phyloP scores from a whole-genome alignment of 2,329 filamentous ascomycete species.

The Scedosporium minutisporum region DNA sequence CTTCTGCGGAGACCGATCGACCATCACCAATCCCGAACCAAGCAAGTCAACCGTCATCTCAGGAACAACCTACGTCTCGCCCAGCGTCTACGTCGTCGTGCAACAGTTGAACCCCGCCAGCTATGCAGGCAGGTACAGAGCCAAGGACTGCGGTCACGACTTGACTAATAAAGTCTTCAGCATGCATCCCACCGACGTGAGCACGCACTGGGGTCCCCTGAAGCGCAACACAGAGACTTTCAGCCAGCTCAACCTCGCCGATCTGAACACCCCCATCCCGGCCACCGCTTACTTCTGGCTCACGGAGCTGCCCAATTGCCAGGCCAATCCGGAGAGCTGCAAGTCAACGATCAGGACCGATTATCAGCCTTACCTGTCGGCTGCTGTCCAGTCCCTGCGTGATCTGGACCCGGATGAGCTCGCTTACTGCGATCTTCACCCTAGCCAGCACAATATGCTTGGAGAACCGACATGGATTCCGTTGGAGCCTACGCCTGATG shows the following conservation, averaged over 20 bases:
- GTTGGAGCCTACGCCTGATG: slow-evolving; percentile 3
- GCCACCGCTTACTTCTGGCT: slow-evolving; percentile 2
- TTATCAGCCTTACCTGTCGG: background rate
- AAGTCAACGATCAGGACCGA: background rate
- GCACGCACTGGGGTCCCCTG: background rate
- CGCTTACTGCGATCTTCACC: slow-evolving; percentile 3
- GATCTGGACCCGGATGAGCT: slow-evolving; percentile 1
- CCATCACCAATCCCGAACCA: slow-evolving; percentile 1
- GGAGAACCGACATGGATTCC: background rate
- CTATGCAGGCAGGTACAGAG: background rate
- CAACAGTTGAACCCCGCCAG: background rate
- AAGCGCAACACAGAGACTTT: background rate
- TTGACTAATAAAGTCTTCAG: background rate
- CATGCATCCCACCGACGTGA: slow-evolving; percentile 3
- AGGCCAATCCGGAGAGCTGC: background rate
- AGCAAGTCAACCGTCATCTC: background rate
- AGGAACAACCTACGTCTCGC: slow-evolving; percentile 3
- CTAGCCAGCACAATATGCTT: background rate
- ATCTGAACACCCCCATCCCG: slow-evolving; percentile 4
- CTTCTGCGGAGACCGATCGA: slow-evolving; percentile 5
- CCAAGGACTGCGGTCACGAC: background rate
- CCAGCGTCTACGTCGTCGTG: slow-evolving; percentile 5
- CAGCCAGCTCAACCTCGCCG: slow-evolving; percentile 1
- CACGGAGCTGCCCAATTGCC: background rate
- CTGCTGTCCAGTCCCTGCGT: background rate